These are phyloP conservation scores for Circinella minor DNA, from an alignment of 371 early-diverging fungal species.

Conservation along the genomic window DNA sequence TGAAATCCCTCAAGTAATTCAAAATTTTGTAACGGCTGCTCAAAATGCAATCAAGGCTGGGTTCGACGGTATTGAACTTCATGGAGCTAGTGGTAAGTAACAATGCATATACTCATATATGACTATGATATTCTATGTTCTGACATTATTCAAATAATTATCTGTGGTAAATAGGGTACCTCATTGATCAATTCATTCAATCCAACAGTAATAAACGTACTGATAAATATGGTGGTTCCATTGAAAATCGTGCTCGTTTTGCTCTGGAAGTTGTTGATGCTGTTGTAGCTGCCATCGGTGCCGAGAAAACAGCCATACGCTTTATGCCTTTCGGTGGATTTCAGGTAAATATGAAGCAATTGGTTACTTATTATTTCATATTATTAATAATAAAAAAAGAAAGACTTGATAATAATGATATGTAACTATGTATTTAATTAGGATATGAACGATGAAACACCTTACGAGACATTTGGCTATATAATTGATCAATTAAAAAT, in stretches of 20 bases:
- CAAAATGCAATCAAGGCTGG: slow-evolving; percentile 46
- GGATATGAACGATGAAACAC: slow-evolving; percentile 35
- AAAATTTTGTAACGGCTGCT: slow-evolving; percentile 64
- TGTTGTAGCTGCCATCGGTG: slow-evolving; percentile 21
- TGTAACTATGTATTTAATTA: not conserved
- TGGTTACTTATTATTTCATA: not conserved
- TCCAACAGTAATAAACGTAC: slow-evolving; percentile 51
- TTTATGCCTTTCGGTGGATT: slow-evolving; percentile 19
- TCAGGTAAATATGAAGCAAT: slow-evolving; percentile 4
- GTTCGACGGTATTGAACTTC: slow-evolving; percentile 73
- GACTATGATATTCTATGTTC: too few relatives aligned
- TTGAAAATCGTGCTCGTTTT: slow-evolving; percentile 59
- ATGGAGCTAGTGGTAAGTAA: slow-evolving; percentile 56
- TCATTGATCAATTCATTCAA: slow-evolving; percentile 53
- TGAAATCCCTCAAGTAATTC: slow-evolving; percentile 62
- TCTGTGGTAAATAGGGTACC: slow-evolving; percentile 34
- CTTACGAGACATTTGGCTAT: slow-evolving; percentile 39
- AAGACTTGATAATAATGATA: not conserved
- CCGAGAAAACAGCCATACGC: slow-evolving; percentile 21
- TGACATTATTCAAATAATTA: too few relatives aligned
- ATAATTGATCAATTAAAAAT: slow-evolving; percentile 24
- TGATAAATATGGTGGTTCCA: slow-evolving; percentile 62
- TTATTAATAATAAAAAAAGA: too few relatives aligned
- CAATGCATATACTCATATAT: too few relatives aligned
- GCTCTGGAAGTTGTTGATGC: slow-evolving; percentile 46